A percentile compares a stretch with the other conserved stretches of the same genome.
phyloP scores from a whole-genome alignment of 2,329 filamentous ascomycete genomes.

The Ophiostoma quercus region DNA sequence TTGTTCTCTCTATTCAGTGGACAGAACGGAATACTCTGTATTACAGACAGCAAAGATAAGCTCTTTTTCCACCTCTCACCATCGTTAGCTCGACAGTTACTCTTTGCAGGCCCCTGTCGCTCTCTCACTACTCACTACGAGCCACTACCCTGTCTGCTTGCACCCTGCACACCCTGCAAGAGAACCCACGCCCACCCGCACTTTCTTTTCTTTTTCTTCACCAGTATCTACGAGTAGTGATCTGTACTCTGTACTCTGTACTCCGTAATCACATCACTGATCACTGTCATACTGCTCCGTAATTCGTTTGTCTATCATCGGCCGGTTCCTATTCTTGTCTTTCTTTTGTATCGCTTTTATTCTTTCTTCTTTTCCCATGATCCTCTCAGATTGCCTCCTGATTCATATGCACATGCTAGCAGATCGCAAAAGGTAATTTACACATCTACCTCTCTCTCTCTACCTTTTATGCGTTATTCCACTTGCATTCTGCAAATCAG shows the following conservation, averaged over 20 bases:
- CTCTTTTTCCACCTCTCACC: constrained; percentile 3
- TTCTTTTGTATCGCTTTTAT: neutral
- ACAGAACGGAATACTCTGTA: too few relatives aligned
- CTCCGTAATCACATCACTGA: too few relatives aligned
- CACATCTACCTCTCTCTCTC: neutral
- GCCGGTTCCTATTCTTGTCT: neutral
- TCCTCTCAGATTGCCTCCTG: neutral
- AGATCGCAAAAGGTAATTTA: constrained; percentile 17
- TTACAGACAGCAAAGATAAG: neutral
- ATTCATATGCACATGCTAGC: constrained; percentile 20
- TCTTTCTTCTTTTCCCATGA: neutral
- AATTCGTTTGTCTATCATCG: neutral
- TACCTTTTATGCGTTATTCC: neutral
- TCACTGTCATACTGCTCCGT: neutral
- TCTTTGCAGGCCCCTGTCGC: neutral
- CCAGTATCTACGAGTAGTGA: neutral
- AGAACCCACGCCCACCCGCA: neutral
- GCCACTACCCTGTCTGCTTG: neutral
- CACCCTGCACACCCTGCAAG: neutral
- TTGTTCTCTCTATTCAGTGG: neutral
- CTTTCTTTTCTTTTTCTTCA: constrained; percentile 8
- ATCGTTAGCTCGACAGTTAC: neutral
- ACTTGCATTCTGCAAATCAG: constrained; percentile 1
- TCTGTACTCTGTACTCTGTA: too few relatives aligned
- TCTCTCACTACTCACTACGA: neutral